Evolutionary conservation across 2,329 filamentous ascomycete genomes (phyloP).

Genomic region (Clonostachys sp.): DNA sequence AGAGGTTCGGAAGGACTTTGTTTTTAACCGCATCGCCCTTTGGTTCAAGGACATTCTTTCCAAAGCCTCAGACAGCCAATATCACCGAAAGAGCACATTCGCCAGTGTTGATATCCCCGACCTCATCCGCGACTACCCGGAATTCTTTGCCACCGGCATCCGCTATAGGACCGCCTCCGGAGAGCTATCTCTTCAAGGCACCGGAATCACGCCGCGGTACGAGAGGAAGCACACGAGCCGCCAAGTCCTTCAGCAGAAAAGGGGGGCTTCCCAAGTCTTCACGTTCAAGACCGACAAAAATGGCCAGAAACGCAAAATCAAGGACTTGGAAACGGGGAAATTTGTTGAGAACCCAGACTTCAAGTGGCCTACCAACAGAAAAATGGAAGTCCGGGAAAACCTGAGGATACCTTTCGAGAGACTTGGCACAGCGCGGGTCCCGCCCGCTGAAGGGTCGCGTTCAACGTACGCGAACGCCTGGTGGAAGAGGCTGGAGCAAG

Average conservation of each 20-base stretch:
- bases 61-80: slow-evolving; percentile 10
- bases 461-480: too few species aligned
- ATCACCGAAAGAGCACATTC: slow-evolving; percentile 10
- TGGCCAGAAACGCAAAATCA: not conserved
- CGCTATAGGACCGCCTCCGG: slow-evolving; percentile 25
- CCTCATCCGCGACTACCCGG: slow-evolving; percentile 22
- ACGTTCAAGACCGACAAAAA: not conserved
- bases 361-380: slow-evolving; percentile 12
- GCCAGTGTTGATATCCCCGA: slow-evolving; percentile 15
- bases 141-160: slow-evolving; percentile 22
- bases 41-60: slow-evolving; percentile 19
- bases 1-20: slow-evolving; percentile 22
- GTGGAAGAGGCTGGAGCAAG: too few species aligned
- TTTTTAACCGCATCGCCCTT: slow-evolving; percentile 18
- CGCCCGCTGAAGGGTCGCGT: too few species aligned
- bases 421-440: not conserved
- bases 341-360: slow-evolving; percentile 7
- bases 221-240: not conserved
- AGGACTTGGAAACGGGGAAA: not conserved
- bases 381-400: slow-evolving; percentile 15
- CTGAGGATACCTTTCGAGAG: slow-evolving; percentile 14
- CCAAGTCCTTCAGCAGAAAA: not conserved
- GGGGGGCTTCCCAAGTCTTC: not conserved
- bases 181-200: slow-evolving; percentile 12
- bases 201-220: too few species aligned